Evolutionary conservation across 805 yeast genomes (phyloP), one percentile per base, ranked within the genome.

Genomic region (Saccharomycopsis malanga): DNA sequence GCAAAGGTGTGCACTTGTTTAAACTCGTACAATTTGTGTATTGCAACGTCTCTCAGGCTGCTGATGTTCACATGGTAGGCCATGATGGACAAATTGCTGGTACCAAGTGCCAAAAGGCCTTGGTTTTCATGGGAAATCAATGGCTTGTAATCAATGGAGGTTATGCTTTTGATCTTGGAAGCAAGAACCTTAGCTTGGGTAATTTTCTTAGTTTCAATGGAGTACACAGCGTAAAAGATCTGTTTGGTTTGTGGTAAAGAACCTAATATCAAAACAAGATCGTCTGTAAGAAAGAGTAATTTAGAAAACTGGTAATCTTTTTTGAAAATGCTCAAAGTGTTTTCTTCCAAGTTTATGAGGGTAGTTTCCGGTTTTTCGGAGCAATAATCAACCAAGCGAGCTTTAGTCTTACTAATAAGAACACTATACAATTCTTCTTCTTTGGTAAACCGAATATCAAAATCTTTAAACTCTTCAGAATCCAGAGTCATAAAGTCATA

Each of bases 1-100:
- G 54, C 54, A 62, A 86, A 85, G 7, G 73, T 67, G 61, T 88
- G 96, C 48, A 84, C 79, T 52, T 82, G 74, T 39, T 73, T 72
- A 46, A 79, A 66, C 5, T 71, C 66, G 49, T 73, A 76, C 21
- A 77, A 55, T 7, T 72, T 62, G 2, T n/a, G 15, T 10, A 51
- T 23, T 37, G 71, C 69, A 50, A 87, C 72, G 59, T 38, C 73
- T 71, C 14, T 21, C n/a, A n/a, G n/a, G 21, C n/a, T 27, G 21
- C 25, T n/a, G 4, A 38, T 14, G 25, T 21, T 32, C 4, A 47
- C 37, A 23, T 42, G 32, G 22, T 34, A 48, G 17, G 48, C 42
- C 4, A 42, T 24, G 4, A 48, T 35, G 4, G 50, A 41, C 14
- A 51, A 25, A 35, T 51, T 50, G 23, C 52, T 45, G 17, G 52